phyloP scores from a whole-genome alignment of 371 early-diverging fungal genomes.

The Circinella minor region DNA sequence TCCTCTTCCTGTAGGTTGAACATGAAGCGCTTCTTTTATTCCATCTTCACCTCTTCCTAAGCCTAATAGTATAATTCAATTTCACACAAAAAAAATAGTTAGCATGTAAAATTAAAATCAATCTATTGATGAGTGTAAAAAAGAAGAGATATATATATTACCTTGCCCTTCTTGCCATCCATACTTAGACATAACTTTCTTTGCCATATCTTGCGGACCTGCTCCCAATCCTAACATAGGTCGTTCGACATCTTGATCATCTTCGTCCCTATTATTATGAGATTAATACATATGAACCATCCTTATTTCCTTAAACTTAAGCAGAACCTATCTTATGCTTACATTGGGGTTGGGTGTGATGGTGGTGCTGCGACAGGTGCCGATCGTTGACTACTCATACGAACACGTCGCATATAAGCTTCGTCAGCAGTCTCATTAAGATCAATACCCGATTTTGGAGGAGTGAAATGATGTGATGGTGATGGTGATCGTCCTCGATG shows the following conservation, averaged over 20 bases:
- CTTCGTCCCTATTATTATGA: neutral
- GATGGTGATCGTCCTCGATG: constrained; percentile 10
- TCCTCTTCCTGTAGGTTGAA: constrained; percentile 37
- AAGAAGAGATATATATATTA: constrained; percentile 4
- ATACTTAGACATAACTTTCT: constrained; percentile 40
- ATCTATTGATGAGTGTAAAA: too few relatives aligned
- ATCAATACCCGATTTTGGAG: constrained; percentile 23
- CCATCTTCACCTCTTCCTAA: constrained; percentile 43
- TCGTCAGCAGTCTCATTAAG: constrained; percentile 71
- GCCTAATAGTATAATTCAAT: constrained; percentile 14
- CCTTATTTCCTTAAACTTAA: neutral
- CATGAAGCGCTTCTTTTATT: constrained; percentile 37
- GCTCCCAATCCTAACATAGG: constrained; percentile 16
- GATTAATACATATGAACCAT: neutral
- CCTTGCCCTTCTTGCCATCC: constrained; percentile 50
- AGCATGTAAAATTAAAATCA: too few relatives aligned
- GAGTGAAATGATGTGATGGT: constrained; percentile 11
- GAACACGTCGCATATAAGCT: constrained; percentile 68
- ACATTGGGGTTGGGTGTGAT: neutral
- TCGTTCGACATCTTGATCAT: constrained; percentile 13
- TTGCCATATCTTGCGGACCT: constrained; percentile 36
- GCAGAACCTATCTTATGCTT: neutral
- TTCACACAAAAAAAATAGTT: too few relatives aligned
- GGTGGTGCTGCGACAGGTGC: neutral
- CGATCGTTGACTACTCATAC: constrained; percentile 14